phyloP scores from a whole-genome alignment of 768 basidiomycete genomes.

The Pholiota microspora region DNA sequence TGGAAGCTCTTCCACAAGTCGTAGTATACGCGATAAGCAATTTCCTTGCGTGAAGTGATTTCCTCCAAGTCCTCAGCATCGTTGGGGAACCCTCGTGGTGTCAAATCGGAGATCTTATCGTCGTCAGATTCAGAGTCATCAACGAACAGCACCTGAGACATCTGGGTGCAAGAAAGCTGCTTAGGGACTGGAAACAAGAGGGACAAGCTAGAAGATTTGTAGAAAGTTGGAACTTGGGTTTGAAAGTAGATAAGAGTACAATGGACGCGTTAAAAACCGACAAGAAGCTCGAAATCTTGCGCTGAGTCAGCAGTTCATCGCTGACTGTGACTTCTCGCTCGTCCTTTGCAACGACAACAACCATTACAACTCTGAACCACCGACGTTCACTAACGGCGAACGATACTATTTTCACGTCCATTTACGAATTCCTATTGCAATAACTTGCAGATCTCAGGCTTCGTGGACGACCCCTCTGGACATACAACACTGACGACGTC shows the following conservation, averaged over 20 bases:
- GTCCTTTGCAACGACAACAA: neutral
- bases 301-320: neutral
- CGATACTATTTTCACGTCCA: too few relatives aligned
- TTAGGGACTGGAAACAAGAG: too few relatives aligned
- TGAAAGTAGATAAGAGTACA: neutral
- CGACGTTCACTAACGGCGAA: too few relatives aligned
- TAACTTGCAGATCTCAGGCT: too few relatives aligned
- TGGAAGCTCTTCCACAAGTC: constrained; percentile 46
- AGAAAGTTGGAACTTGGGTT: neutral
- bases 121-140: too few relatives aligned
- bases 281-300: neutral
- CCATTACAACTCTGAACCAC: neutral
- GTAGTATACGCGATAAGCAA: constrained; percentile 30
- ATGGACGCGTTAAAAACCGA: neutral
- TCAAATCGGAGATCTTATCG: neutral
- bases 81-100: neutral
- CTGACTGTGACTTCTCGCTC: neutral
- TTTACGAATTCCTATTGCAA: too few relatives aligned
- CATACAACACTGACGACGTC: too few relatives aligned
- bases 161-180: too few relatives aligned
- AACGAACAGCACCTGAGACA: too few relatives aligned
- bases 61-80: neutral
- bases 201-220: too few relatives aligned
- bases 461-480: too few relatives aligned
- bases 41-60: constrained; percentile 3